Evolutionary conservation across 1,284 basidiomycete species (phyloP).

Genomic region (Rhodotorula sp.): DNA sequence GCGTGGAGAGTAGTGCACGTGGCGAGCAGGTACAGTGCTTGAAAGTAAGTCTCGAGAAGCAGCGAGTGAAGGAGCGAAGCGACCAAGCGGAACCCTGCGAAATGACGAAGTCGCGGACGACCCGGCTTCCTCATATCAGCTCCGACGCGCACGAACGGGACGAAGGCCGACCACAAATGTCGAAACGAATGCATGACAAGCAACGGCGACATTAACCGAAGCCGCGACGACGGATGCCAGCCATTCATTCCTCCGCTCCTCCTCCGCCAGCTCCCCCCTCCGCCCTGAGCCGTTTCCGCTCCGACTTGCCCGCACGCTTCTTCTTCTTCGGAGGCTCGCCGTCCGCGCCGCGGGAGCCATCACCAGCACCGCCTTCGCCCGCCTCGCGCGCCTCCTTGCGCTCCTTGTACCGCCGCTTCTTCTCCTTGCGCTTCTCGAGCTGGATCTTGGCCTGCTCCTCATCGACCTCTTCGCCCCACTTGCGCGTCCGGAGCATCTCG

Average conservation of each 20-base stretch:
- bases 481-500: conserved; percentile 55
- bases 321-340: conserved; percentile 37
- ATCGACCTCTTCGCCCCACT: conserved; percentile 53
- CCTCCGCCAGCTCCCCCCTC: neutral
- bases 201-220: neutral
- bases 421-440: conserved; percentile 32
- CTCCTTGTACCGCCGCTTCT: conserved; percentile 24
- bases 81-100: neutral
- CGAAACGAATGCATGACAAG: too few species aligned
- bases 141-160: neutral
- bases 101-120: neutral
- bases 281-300: conserved; percentile 44
- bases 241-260: neutral
- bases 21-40: neutral
- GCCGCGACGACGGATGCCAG: too few species aligned
- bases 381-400: conserved; percentile 21
- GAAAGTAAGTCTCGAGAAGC: neutral
- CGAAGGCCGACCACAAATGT: too few species aligned
- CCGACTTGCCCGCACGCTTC: conserved; percentile 53
- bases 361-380: conserved; percentile 3
- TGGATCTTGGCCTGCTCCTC: conserved; percentile 40
- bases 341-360: neutral
- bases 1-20: neutral
- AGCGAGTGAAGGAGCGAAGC: neutral
- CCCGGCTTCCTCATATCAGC: too few species aligned